phyloP scores from a whole-genome alignment of 2,329 filamentous ascomycete genomes.

The Stenocarpella maydis region DNA sequence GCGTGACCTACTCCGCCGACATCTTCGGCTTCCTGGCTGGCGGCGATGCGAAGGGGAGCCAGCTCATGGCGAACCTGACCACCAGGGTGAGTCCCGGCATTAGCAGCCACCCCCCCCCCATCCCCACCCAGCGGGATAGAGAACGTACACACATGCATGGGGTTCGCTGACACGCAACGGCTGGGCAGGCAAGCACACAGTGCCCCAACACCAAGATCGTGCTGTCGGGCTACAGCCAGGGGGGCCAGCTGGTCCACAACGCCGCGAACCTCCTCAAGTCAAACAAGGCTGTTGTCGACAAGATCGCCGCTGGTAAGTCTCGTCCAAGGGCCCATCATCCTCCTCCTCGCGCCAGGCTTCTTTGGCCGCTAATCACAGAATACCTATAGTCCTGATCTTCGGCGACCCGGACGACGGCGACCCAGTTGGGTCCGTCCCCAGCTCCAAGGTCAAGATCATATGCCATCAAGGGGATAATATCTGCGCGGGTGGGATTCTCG shows the following conservation, averaged over 20 bases:
- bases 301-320: conserved; percentile 33
- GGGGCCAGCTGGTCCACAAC: conserved; percentile 44
- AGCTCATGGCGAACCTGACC: conserved; percentile 30
- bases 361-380: background rate
- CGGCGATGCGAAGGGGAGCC: conserved; percentile 38
- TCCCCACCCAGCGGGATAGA: no score
- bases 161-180: no score
- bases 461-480: conserved; percentile 37
- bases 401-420: conserved; percentile 39
- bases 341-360: background rate
- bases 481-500: conserved; percentile 29
- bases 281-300: conserved; percentile 33
- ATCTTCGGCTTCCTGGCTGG: conserved; percentile 39
- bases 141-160: no score
- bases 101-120: no score
- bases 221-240: conserved; percentile 50
- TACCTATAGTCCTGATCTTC: conserved; percentile 39
- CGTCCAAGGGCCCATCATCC: background rate
- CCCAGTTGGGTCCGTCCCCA: conserved; percentile 29
- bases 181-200: conserved; percentile 26
- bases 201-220: conserved; percentile 53
- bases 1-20: conserved; percentile 41
- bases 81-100: conserved; percentile 8
- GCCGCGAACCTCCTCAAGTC: conserved; percentile 38
- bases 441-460: conserved; percentile 34